phyloP scores from a whole-genome alignment of 1,284 basidiomycete genomes.

The Ustanciosporium gigantosporum region DNA sequence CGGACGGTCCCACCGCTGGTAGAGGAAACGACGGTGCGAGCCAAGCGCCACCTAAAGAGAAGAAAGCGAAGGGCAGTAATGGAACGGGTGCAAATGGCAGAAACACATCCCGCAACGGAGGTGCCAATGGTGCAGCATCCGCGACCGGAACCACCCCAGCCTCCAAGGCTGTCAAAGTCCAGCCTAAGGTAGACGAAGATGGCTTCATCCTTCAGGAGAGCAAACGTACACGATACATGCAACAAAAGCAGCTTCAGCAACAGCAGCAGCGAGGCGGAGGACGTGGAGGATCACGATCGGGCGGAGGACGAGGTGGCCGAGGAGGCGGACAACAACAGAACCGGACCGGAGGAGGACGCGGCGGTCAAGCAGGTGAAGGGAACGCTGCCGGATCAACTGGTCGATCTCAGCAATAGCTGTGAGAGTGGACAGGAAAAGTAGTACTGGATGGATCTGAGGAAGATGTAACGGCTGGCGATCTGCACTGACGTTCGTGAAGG shows the following conservation, averaged over 20 bases:
- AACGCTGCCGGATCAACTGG: too few relatives aligned
- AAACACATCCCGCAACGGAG: neutral
- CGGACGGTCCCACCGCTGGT: neutral
- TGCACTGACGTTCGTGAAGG: too few relatives aligned
- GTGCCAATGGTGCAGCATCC: neutral
- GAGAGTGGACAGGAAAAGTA: too few relatives aligned
- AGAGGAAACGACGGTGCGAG: neutral
- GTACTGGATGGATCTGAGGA: too few relatives aligned
- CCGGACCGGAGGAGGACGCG: too few relatives aligned
- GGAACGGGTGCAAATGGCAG: neutral
- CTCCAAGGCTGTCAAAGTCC: conserved; percentile 1
- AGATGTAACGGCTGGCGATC: too few relatives aligned
- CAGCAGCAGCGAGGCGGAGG: conserved; percentile 13
- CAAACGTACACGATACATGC: conserved; percentile 33
- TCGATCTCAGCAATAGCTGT: too few relatives aligned
- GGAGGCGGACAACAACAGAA: neutral
- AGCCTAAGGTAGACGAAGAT: conserved; percentile 38
- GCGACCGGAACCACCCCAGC: neutral
- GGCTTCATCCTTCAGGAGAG: conserved; percentile 40
- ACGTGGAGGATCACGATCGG: conserved; percentile 9
- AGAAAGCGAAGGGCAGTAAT: neutral
- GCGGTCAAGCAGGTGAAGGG: too few relatives aligned
- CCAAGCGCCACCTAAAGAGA: neutral
- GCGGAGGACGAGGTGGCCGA: conserved; percentile 4
- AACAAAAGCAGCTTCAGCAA: conserved; percentile 33